Evolutionary conservation across 2,329 filamentous ascomycete genomes (phyloP), one percentile per base, ranked within the genome.

Genomic region (Chrysoporthe puriensis): DNA sequence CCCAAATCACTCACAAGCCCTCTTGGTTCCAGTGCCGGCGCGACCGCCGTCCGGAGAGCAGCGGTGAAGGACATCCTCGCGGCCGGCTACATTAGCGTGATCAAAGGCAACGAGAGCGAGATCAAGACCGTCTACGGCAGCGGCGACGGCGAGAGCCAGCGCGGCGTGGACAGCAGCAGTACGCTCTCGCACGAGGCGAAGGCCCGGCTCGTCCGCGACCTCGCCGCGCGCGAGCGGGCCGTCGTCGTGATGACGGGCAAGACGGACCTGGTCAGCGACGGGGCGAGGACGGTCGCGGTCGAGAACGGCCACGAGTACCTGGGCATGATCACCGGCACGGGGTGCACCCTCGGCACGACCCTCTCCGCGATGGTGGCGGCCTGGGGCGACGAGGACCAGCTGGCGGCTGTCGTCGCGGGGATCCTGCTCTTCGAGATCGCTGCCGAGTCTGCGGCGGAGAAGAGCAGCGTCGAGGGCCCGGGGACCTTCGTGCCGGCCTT

Each of bases 31-130:
- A 87, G 85, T 13, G 94, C 91, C 7, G 94, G 93, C 7, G 95
- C 95, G 0, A 97, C 94, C 0, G 75, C 85, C 7, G 84, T 95
- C 57, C 88, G 96, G 14, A 87, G 90, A 62, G 82, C 86, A 1
- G 91, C 93, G 0, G 88, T 95, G 40, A 87, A 88, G 68, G 84
- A 84, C 1, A 86, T 98, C 48, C 84, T 97, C 74, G 82, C 86
- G 0, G 85, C 83, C 2, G 94, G 93, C 50, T 92, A 92, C 77
- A 92, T 97, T 73, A 88, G 93, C 77, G 84, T 97, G 54, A 94
- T 98, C 79, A 98, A 98, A 77, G 95, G 95, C 61, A 98, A 98
- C 79, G 93, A 96, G 76, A 89, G 91, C 64, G 96, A 98, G 78
- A 94, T 98, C 70, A 83, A 86, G 60, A 89, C 91, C 2, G 88